Conservation (phyloP, 805 yeast genomes). For the Tetrapisispora iriomotensis region DNA sequence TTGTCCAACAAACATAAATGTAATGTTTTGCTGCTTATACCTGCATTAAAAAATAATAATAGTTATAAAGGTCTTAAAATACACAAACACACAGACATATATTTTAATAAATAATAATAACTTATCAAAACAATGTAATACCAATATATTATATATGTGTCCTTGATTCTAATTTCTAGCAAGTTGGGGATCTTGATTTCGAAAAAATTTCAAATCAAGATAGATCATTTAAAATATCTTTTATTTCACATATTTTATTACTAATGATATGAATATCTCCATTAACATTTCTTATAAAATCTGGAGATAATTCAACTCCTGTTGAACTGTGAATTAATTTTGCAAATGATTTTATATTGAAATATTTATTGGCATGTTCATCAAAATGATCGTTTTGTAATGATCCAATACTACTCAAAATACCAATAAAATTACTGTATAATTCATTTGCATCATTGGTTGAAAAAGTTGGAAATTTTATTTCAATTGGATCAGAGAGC, state of each 20-base stretch:
- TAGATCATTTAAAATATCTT: not conserved
- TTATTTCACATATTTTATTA: not conserved
- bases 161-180: no score
- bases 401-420: not conserved
- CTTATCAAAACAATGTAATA: no score
- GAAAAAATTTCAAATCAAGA: not conserved
- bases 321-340: not conserved
- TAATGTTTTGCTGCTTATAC: constrained; percentile 49
- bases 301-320: not conserved
- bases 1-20: constrained; percentile 52
- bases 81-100: no score
- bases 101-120: no score
- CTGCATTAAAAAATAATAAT: no score
- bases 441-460: not conserved
- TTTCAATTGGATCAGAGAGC: not conserved
- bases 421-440: not conserved
- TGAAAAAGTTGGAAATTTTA: not conserved
- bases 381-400: not conserved
- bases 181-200: no score
- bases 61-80: no score
- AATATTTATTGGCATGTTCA: not conserved
- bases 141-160: no score
- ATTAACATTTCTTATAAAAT: not conserved
- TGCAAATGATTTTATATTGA: not conserved
- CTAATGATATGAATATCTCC: not conserved